Base-by-base conservation (phyloP, 2,329 filamentous ascomycete species). In the Capronia americana region DNA sequence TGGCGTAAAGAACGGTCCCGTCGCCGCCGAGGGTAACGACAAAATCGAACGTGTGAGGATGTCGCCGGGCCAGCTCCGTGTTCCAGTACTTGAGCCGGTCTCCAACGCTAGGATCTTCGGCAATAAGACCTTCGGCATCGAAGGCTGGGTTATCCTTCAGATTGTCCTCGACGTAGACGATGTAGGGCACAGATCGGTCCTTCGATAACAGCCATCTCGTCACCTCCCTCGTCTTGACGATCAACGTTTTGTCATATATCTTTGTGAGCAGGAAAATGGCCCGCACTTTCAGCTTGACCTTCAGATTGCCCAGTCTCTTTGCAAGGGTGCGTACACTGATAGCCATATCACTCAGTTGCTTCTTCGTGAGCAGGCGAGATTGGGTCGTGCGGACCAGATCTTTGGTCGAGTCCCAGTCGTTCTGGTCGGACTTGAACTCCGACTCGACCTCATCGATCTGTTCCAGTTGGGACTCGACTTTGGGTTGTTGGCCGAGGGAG, bases 341-440 rank as follows among this genome's bases (percentile, higher is more conserved):
- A 0, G 94, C 93, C 94, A 99, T 98, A 74, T 98, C 95, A 14
- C 91, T 93, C 50, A 99, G 84, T 78, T 99, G 92, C 77, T 92
- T 93, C 82, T 98, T 98, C 1, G 93, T 97, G 71, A 98, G 84
- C 57, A 97, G 86, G n/a, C 94, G 86, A 66, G 87, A 89, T 64
- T 88, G 82, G 20, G 84, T 81, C 28, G 84, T 80, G 10, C 78
- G 76, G 24, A 75, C 73, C 59, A 77, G 72, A 1, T 80, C 75
- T 26, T 32, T 64, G 28, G n/a, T 77, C 74, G 20, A 26, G 17
- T 20, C 20, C 24, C 62, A 34, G 14, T 51, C 58, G 50, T 61
- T 63, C 30, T 28, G 51, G 5, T 38, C 74, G 68, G 14, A 75
- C 74, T 20, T 68, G 55, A 30, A 74, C 74, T 24, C 73, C 46